phyloP scores from a whole-genome alignment of 805 yeast genomes.

The Saccharomycopsis fermentans region DNA sequence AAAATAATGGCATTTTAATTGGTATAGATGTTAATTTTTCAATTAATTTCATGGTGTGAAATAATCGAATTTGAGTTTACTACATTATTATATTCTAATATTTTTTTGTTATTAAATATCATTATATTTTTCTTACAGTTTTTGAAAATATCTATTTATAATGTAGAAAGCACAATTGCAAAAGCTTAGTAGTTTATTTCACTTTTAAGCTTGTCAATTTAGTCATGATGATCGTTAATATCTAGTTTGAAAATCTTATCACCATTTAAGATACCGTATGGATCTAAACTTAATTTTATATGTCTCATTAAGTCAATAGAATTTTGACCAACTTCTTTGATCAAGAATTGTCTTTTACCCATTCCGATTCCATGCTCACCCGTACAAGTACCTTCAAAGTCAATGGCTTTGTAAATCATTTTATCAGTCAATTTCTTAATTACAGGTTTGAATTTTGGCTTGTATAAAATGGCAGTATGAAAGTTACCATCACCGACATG shows the following conservation, averaged over 20 bases:
- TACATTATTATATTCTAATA: neutral
- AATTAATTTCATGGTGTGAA: no score
- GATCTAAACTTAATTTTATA: slow-evolving; percentile 64
- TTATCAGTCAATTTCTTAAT: slow-evolving; percentile 43
- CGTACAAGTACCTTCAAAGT: slow-evolving; percentile 71
- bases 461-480: slow-evolving; percentile 56
- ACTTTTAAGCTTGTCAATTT: neutral
- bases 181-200: no score
- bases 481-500: slow-evolving; percentile 84
- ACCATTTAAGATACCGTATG: slow-evolving; percentile 62
- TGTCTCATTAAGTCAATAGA: slow-evolving; percentile 66
- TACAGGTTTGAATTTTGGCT: slow-evolving; percentile 35
- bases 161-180: neutral
- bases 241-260: slow-evolving; percentile 70
- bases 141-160: neutral
- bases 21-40: no score
- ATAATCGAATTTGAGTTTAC: neutral
- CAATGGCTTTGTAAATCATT: slow-evolving; percentile 58
- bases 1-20: neutral
- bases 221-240: slow-evolving; percentile 27
- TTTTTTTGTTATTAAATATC: neutral
- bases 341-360: slow-evolving; percentile 56
- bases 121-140: neutral
- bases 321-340: slow-evolving; percentile 55
- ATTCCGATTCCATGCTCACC: slow-evolving; percentile 86